Percentiles rank a stretch among this genome's conserved stretches.
Conservation (phyloP, 2,329 filamentous ascomycete genomes). For the Dryadomyces quercus-mongolicae region DNA sequence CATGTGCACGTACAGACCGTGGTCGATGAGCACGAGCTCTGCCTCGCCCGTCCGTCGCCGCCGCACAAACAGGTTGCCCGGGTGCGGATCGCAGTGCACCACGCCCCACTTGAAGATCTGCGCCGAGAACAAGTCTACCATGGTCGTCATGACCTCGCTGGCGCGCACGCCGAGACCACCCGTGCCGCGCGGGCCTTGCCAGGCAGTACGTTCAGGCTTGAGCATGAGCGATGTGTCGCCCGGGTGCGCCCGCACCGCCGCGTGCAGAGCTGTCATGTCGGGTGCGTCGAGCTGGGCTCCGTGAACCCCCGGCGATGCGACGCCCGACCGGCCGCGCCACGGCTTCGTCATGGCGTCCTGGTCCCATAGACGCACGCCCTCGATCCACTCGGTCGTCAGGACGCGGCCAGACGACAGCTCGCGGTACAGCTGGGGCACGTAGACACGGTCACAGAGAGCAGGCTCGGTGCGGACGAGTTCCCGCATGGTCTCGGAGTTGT, state of each 20-base stretch:
- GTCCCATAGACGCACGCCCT: conserved; percentile 87
- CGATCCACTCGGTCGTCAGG: conserved; percentile 95
- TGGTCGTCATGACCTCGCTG: conserved; percentile 88
- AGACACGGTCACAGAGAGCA: conserved; percentile 65
- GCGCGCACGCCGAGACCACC: conserved; percentile 76
- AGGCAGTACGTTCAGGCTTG: conserved; percentile 70
- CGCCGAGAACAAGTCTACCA: conserved; percentile 91
- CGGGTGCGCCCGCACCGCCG: conserved; percentile 36
- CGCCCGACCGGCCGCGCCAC: conserved; percentile 68
- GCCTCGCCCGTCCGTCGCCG: conserved; percentile 69
- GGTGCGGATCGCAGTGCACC: conserved; percentile 94
- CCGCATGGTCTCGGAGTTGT: conserved; percentile 79
- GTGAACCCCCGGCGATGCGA: conserved; percentile 66
- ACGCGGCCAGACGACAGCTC: conserved; percentile 75
- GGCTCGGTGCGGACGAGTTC: conserved; percentile 63
- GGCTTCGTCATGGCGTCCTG: conserved; percentile 64
- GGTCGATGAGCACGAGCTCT: conserved; percentile 91
- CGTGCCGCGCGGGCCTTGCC: conserved; percentile 58
- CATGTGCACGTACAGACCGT: conserved; percentile 94
- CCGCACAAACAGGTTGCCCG: conserved; percentile 93
- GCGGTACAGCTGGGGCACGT: conserved; percentile 74
- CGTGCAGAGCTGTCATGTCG: conserved; percentile 32
- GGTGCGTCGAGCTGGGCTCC: conserved; percentile 47
- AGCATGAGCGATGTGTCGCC: conserved; percentile 49
- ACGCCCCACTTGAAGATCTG: conserved; percentile 97